Conservation (phyloP, 2,329 filamentous ascomycete species). For the Botrytis byssoidea region DNA sequence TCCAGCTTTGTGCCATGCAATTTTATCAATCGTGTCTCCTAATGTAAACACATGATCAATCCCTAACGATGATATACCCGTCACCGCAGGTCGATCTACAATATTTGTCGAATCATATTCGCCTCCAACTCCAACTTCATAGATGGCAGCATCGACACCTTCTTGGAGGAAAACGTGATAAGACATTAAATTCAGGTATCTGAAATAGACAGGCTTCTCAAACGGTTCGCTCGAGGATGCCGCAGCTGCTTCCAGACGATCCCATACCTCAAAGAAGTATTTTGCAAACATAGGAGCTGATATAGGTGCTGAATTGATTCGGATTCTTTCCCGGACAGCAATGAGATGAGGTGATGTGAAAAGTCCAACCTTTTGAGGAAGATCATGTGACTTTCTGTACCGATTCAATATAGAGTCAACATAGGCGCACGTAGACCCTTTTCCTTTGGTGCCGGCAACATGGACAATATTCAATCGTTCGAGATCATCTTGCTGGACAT, state of each 20-base stretch:
- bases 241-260: constrained; percentile 46
- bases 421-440: constrained; percentile 71
- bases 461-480: constrained; percentile 65
- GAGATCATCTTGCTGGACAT: constrained; percentile 41
- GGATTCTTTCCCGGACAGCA: constrained; percentile 65
- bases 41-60: constrained; percentile 67
- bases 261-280: constrained; percentile 69
- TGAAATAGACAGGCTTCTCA: constrained; percentile 55
- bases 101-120: constrained; percentile 69
- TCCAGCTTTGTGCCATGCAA: constrained; percentile 73
- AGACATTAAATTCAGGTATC: constrained; percentile 63
- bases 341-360: constrained; percentile 70
- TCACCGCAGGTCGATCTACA: constrained; percentile 55
- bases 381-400: constrained; percentile 43
- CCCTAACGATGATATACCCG: constrained; percentile 63
- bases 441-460: constrained; percentile 74
- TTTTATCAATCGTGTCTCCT: constrained; percentile 61
- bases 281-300: constrained; percentile 57
- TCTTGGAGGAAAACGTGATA: constrained; percentile 66
- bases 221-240: constrained; percentile 35
- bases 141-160: constrained; percentile 59
- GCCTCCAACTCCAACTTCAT: constrained; percentile 67
- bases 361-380: constrained; percentile 50
- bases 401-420: constrained; percentile 59
- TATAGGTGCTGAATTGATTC: constrained; percentile 58